These are phyloP conservation scores for Tylopilus vinaceipallidus DNA, from an alignment of 768 basidiomycete species.

Conservation along the genomic window DNA sequence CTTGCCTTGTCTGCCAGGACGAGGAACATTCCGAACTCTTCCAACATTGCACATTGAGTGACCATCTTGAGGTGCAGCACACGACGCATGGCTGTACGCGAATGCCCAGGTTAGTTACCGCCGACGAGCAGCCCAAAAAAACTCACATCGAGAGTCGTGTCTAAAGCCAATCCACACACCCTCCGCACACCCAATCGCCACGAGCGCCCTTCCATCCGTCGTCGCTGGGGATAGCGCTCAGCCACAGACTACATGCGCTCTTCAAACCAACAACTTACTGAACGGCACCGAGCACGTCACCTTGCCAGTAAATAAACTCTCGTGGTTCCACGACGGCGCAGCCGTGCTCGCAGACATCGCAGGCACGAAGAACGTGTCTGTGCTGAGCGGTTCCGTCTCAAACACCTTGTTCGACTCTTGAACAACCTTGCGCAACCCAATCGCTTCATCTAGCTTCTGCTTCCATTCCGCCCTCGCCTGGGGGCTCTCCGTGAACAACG, in stretches of 20 bases:
- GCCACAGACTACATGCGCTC: not conserved
- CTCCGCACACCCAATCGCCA: conserved; percentile 92
- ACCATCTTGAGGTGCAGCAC: conserved; percentile 93
- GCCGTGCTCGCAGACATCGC: conserved; percentile 47
- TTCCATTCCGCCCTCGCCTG: conserved; percentile 85
- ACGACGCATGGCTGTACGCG: conserved; percentile 75
- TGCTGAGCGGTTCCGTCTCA: conserved; percentile 86
- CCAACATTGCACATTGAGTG: conserved; percentile 92
- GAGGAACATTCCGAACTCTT: conserved; percentile 95
- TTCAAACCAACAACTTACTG: conserved; percentile 41
- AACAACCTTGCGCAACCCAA: conserved; percentile 78
- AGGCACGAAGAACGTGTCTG: conserved; percentile 84
- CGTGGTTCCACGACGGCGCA: conserved; percentile 61
- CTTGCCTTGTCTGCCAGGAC: conserved; percentile 88
- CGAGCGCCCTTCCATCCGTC: conserved; percentile 78
- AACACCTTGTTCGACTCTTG: conserved; percentile 95
- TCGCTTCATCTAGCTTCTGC: conserved; percentile 83
- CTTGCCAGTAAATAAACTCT: conserved; percentile 72
- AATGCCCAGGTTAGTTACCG: conserved; percentile 5
- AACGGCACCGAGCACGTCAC: conserved; percentile 97
- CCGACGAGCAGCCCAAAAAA: not conserved
- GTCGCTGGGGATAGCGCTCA: conserved; percentile 51
- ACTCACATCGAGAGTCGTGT: conserved; percentile 77
- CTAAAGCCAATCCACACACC: conserved; percentile 96
- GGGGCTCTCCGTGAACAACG: conserved; percentile 81